phyloP scores from a whole-genome alignment of 2,329 filamentous ascomycete genomes.

The Nakataea oryzae region DNA sequence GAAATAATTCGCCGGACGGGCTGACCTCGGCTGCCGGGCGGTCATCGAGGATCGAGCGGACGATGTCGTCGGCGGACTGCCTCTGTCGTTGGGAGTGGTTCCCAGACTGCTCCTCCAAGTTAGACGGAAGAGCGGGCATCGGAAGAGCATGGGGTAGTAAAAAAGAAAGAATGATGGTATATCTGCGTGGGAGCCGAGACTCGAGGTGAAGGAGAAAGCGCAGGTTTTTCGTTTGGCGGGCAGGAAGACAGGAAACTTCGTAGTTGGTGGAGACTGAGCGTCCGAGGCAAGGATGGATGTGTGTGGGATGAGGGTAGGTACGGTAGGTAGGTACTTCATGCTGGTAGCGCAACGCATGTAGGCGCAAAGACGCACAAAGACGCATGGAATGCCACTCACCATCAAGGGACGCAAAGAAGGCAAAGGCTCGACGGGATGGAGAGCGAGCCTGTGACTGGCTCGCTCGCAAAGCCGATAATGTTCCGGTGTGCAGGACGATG shows the following conservation, averaged over 20 bases:
- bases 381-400: neutral
- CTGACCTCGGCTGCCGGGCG: conserved; percentile 24
- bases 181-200: neutral
- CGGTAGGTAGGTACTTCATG: too few relatives aligned
- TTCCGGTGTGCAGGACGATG: neutral
- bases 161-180: neutral
- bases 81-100: conserved; percentile 13
- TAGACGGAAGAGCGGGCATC: neutral
- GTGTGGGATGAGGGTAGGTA: too few relatives aligned
- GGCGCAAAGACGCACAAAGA: too few relatives aligned
- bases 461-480: neutral
- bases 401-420: conserved; percentile 3
- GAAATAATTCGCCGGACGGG: conserved; percentile 30
- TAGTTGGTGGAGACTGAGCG: too few relatives aligned
- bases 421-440: neutral
- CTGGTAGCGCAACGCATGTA: too few relatives aligned
- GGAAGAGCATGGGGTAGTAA: neutral
- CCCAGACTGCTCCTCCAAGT: conserved; percentile 15
- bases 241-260: too few relatives aligned
- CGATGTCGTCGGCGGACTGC: conserved; percentile 19
- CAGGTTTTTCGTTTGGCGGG: conserved; percentile 1
- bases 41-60: conserved; percentile 28
- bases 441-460: neutral
- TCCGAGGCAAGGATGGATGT: too few relatives aligned
- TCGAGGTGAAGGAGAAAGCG: neutral